Percentiles rank a stretch among this genome's conserved stretches.
phyloP scores from a whole-genome alignment of 768 basidiomycete genomes.

The Gymnopilus dilepis region DNA sequence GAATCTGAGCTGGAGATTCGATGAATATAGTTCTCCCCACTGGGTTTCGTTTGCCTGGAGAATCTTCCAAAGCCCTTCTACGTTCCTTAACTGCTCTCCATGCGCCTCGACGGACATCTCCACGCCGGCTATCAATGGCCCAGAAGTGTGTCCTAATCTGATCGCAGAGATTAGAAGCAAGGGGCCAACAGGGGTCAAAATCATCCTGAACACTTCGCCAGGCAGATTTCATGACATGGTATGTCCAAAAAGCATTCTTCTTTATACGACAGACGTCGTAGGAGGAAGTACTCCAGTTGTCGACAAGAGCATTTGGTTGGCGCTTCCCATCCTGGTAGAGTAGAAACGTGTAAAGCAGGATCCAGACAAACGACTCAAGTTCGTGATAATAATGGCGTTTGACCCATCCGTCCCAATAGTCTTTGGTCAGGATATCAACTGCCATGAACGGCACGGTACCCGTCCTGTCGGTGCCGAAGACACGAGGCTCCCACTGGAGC shows the following conservation, averaged over 20 bases:
- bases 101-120: no score
- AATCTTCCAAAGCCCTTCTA: no score
- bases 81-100: no score
- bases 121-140: no score
- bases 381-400: slow-evolving; percentile 35
- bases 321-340: neutral
- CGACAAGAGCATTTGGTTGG: neutral
- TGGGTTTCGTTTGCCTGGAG: no score
- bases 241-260: neutral
- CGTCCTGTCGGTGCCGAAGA: slow-evolving; percentile 5
- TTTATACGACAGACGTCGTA: neutral
- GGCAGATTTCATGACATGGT: neutral
- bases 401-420: slow-evolving; percentile 19
- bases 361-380: slow-evolving; percentile 39
- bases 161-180: neutral
- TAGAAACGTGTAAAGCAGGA: slow-evolving; percentile 25
- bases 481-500: slow-evolving; percentile 14
- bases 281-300: neutral
- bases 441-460: slow-evolving; percentile 39
- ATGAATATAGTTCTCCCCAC: no score
- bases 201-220: neutral
- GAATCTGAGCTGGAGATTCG: no score
- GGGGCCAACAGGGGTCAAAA: neutral
- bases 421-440: slow-evolving; percentile 28
- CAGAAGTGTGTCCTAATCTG: no score